These are phyloP conservation scores for Vitis vinifera DNA, from an alignment of 164 flowering plant genomes.

Conservation along the genomic window DNA sequence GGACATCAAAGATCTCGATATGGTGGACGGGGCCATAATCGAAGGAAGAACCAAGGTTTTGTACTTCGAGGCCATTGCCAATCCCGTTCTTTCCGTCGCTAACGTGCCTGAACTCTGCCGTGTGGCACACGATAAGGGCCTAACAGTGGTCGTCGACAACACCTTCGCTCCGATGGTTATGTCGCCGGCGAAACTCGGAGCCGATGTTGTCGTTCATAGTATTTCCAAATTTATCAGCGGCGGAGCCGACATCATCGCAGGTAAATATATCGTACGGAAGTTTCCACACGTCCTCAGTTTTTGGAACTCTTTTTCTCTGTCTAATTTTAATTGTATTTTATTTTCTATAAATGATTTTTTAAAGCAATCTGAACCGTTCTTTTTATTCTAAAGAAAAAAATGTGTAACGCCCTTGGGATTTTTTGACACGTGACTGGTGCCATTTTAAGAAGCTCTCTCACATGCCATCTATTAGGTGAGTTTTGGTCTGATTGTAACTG, in stretches of 20 bases:
- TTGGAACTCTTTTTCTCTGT: no score
- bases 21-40: slow-evolving; percentile 49
- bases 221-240: slow-evolving; percentile 90
- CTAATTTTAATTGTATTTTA: no score
- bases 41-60: slow-evolving; percentile 67
- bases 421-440: no score
- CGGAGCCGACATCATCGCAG: slow-evolving; percentile 91
- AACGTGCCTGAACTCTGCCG: slow-evolving; percentile 63
- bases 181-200: slow-evolving; percentile 86
- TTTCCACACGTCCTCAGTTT: no score
- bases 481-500: no score
- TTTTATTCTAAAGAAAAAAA: no score
- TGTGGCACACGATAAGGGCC: slow-evolving; percentile 75
- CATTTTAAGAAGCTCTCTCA: no score
- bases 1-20: slow-evolving; percentile 44
- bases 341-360: no score
- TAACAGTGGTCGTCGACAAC: slow-evolving; percentile 81
- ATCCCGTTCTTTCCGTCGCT: slow-evolving; percentile 81
- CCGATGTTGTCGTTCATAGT: slow-evolving; percentile 91
- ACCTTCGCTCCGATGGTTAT: slow-evolving; percentile 90
- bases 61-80: slow-evolving; percentile 78
- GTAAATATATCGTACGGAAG: slow-evolving; percentile 21
- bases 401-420: no score
- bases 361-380: no score
- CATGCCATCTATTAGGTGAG: no score